Evolutionary conservation across 2,329 filamentous ascomycete species (phyloP), one percentile per base, ranked within the genome.

Genomic region (Pseudocercospora musae): DNA sequence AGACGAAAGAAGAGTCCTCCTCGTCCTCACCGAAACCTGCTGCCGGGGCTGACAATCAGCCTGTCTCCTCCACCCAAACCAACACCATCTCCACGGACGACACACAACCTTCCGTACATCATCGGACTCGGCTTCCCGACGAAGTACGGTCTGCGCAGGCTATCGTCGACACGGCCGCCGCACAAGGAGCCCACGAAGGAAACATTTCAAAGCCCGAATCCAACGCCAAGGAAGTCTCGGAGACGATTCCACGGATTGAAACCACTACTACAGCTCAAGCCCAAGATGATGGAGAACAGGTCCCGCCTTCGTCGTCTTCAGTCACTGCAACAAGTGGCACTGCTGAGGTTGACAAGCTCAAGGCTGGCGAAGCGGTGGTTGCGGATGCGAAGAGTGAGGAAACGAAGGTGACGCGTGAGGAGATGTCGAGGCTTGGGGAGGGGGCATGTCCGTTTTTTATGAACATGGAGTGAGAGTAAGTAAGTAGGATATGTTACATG

Each of bases 401-500:
- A 70, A 73, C 73, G 27, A 69, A 64, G 50, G 27, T 70, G 64
- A 75, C 76, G 53, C 71, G 74, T 56, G 71, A 75, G 65, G 76
- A 78, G 68, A 78, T 78, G 76, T 74, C 73, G 57, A 63, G 57
- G 42, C 65, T 74, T 46, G 63, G 63, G 11, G 57, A 66, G 3
- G 62, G 57, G 1, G 75, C 77, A 63, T 76, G 74, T 59, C 75
- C 74, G 15, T 74, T 76, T 37, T 59, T 78, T 58, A 75, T 76
- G 75, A 77, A 77, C 61, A 61, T 72, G 29, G 75, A 77, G 68
- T 77, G 25, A n/a, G n/a, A n/a, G n/a, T n/a, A n/a, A n/a, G n/a
- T n/a, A n/a, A n/a, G n/a, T n/a, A n/a, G n/a, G n/a, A n/a, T n/a
- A n/a, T n/a, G n/a, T n/a, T n/a, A n/a, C n/a, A n/a, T n/a, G n/a